These are phyloP conservation scores for Boletus semigastroideus DNA, from an alignment of 1,284 basidiomycete species.

Conservation along the genomic window DNA sequence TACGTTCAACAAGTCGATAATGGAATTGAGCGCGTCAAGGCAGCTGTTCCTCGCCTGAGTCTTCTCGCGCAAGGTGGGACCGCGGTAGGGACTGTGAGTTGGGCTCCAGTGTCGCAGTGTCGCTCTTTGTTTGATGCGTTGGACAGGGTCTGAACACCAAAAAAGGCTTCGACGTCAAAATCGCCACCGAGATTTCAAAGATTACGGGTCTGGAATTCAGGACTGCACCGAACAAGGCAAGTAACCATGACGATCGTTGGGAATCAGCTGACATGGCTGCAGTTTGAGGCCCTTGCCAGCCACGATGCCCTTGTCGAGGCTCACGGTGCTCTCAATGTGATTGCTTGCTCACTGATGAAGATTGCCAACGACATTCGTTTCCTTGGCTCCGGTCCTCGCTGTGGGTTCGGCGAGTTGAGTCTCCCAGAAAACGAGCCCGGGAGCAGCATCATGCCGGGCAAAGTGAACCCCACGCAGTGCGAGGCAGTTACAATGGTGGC, in stretches of 20 bases:
- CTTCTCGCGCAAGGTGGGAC: constrained; percentile 97
- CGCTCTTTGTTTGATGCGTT: constrained; percentile 4
- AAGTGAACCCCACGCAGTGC: constrained; percentile 99
- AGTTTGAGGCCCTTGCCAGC: constrained; percentile 96
- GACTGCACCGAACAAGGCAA: constrained; percentile 97
- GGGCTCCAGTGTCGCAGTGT: background rate
- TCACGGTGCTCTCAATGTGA: constrained; percentile 92
- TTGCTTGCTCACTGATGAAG: constrained; percentile 98
- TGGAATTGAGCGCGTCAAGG: constrained; percentile 86
- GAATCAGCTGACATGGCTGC: constrained; percentile 6
- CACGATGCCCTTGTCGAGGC: constrained; percentile 98
- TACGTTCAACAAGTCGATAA: constrained; percentile 96
- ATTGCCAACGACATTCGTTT: constrained; percentile 99
- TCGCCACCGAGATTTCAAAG: constrained; percentile 91
- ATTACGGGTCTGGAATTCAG: constrained; percentile 90
- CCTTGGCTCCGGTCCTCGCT: constrained; percentile 96
- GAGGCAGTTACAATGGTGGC: constrained; percentile 99
- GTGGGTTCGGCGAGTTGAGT: constrained; percentile 92
- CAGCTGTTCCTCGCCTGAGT: constrained; percentile 83
- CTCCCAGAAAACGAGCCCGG: constrained; percentile 99
- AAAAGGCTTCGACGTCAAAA: constrained; percentile 94
- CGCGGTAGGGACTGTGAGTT: constrained; percentile 90
- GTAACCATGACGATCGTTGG: constrained; percentile 9
- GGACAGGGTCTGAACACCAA: constrained; percentile 92
- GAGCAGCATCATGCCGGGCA: constrained; percentile 99